Conservation (phyloP, 2,329 filamentous ascomycete species). For the Neoascochyta sp. region DNA sequence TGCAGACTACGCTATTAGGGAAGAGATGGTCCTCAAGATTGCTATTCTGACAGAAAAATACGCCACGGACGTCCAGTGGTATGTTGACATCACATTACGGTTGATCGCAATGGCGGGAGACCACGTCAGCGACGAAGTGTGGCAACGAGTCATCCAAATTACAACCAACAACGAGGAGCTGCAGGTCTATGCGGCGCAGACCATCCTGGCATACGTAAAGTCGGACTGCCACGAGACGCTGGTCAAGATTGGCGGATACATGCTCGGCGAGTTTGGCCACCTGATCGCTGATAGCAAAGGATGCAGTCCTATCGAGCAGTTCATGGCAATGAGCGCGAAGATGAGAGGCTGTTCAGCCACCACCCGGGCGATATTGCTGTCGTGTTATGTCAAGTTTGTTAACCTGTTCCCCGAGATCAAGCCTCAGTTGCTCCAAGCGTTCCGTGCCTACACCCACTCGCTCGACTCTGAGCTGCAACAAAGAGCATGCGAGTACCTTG, state of each 20-base stretch:
- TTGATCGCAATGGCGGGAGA: conserved; percentile 96
- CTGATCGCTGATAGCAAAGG: conserved; percentile 87
- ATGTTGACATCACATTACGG: conserved; percentile 93
- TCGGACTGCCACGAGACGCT: conserved; percentile 95
- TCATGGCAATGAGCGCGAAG: conserved; percentile 86
- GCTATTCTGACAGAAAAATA: conserved; percentile 98
- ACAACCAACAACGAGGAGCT: conserved; percentile 99
- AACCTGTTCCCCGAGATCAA: conserved; percentile 99
- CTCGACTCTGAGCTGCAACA: conserved; percentile 95
- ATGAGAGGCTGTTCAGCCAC: conserved; percentile 83
- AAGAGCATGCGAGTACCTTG: conserved; percentile 90
- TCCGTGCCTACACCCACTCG: conserved; percentile 88
- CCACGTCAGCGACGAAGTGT: conserved; percentile 97
- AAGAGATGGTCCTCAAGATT: conserved; percentile 99
- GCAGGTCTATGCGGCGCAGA: conserved; percentile 92
- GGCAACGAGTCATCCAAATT: conserved; percentile 98
- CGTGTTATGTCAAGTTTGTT: conserved; percentile 95
- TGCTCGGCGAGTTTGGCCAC: conserved; percentile 95
- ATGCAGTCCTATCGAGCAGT: conserved; percentile 96
- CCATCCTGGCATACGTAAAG: conserved; percentile 88
- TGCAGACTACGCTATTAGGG: conserved; percentile 94
- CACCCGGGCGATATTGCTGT: conserved; percentile 89
- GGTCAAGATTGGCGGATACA: conserved; percentile 95
- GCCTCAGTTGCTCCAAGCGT: conserved; percentile 84
- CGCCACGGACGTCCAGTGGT: conserved; percentile 97